Evolutionary conservation across 2,329 filamentous ascomycete species (phyloP), one percentile per base, ranked within the genome.

Genomic region (Pestalotiopsis sp.): DNA sequence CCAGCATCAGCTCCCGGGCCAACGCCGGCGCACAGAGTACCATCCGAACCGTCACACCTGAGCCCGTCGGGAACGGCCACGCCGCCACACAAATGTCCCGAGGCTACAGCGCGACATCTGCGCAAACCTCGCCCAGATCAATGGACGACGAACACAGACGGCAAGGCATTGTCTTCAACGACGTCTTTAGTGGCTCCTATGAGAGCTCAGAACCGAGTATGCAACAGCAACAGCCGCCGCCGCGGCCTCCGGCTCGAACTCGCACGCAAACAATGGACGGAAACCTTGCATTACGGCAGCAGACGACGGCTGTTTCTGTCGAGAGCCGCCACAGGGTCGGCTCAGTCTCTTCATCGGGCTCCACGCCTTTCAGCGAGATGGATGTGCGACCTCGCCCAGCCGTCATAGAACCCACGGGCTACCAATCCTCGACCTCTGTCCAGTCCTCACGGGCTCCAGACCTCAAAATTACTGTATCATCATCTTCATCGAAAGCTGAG

Each of bases 41-140:
- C 60, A 87, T 91, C 74, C 88, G 91, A 71, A 82, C 90, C 68
- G 89, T 92, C 71, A 92, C 91, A 70, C 90, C 91, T 72, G 91
- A 93, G 58, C 80, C 80, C 57, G 71, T 77, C 70, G 84, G 86
- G 70, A 73, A 77, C 57, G 74, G 72, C 38, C 70, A 71, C 41
- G 67, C 36, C 4, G 67, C 70, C 23, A 73, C 64, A 12, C 71
- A 75, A 71, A 68, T 73, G 58, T 70, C 77, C 71, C 80, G 78
- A 67, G 75, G 74, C 65, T 74, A 79, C 67, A 78, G 76, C 66
- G 74, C 80, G 63, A 74, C 76, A 64, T 83, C 84, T 65, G 78
- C 83, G 61, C 83, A 84, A 67, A 81, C 79, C 55, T 87, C 85
- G 38, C 85, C 85, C 36, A 79, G 84, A 65, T 82, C 83, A 38